Percentiles rank a stretch among this genome's conserved stretches.
Evolutionary conservation across 768 basidiomycete genomes (phyloP).

Genomic region (Leccinum incarnatum): DNA sequence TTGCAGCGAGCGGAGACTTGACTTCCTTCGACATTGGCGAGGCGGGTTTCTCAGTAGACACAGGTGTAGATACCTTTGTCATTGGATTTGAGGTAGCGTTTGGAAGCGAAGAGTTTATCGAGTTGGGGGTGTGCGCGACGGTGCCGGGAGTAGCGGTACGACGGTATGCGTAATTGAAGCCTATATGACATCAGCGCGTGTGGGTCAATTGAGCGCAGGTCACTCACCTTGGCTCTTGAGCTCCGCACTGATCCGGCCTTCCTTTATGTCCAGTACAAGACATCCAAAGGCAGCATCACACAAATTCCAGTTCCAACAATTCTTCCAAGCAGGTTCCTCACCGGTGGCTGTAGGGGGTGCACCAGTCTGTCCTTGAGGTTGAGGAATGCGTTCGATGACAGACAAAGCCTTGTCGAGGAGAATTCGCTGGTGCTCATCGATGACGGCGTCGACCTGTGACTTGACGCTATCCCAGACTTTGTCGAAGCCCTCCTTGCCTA

Average conservation of each 20-base stretch:
- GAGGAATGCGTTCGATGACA: conserved; percentile 80
- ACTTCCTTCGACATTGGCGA: conserved; percentile 30
- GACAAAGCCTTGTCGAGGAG: conserved; percentile 86
- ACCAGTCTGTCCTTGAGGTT: conserved; percentile 38
- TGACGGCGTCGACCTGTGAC: conserved; percentile 83
- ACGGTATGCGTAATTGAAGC: conserved; percentile 96
- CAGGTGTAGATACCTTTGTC: conserved; percentile 33
- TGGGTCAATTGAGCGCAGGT: background rate
- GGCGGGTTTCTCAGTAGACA: conserved; percentile 36
- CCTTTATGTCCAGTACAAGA: conserved; percentile 84
- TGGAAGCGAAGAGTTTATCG: conserved; percentile 50
- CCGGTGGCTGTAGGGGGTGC: conserved; percentile 48
- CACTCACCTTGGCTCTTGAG: conserved; percentile 83
- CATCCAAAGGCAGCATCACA: conserved; percentile 94
- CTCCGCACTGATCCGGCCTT: conserved; percentile 89
- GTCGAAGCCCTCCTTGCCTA: conserved; percentile 80
- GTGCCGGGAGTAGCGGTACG: conserved; percentile 59
- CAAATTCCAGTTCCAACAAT: conserved; percentile 99
- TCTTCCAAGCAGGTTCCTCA: conserved; percentile 97
- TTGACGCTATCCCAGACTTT: conserved; percentile 96
- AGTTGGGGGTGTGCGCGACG: conserved; percentile 55
- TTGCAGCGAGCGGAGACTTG: conserved; percentile 35
- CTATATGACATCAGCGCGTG: conserved; percentile 37
- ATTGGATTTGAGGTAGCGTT: conserved; percentile 35
- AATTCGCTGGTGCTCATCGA: conserved; percentile 87